Percentiles rank a stretch among this genome's conserved stretches.
Conservation (phyloP, 2,329 filamentous ascomycete genomes). For the Microascus cirrosus region DNA sequence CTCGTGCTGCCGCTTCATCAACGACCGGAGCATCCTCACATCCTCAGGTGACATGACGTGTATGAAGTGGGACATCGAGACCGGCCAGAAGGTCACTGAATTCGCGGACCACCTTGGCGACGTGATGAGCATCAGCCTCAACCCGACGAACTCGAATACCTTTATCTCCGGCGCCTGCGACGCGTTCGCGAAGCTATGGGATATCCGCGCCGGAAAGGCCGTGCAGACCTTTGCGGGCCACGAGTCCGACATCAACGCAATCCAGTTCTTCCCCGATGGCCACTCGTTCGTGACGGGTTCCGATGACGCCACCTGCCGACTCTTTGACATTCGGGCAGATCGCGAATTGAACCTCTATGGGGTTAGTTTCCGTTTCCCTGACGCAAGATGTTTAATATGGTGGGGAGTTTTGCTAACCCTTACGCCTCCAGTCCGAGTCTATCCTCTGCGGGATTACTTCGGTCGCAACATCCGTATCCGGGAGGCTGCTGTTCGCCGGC, state of each 20-base stretch:
- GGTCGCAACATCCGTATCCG: conserved; percentile 94
- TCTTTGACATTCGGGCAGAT: conserved; percentile 96
- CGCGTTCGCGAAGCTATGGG: conserved; percentile 97
- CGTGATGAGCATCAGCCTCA: conserved; percentile 99
- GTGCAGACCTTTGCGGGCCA: conserved; percentile 98
- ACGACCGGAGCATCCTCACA: conserved; percentile 93
- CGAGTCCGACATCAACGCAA: conserved; percentile 98
- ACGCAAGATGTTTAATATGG: background rate
- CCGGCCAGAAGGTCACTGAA: conserved; percentile 91
- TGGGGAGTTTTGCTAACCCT: background rate
- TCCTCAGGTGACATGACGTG: conserved; percentile 99
- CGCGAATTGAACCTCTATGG: conserved; percentile 62
- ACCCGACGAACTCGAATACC: conserved; percentile 97
- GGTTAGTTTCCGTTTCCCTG: conserved; percentile 30
- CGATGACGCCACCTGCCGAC: conserved; percentile 90
- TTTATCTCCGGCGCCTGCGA: conserved; percentile 99
- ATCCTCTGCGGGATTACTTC: conserved; percentile 97
- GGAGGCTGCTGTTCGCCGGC: conserved; percentile 86
- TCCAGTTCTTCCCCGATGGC: conserved; percentile 98
- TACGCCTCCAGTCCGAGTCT: conserved; percentile 65
- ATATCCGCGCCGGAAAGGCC: conserved; percentile 95
- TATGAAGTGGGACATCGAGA: conserved; percentile 99
- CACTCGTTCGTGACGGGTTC: conserved; percentile 98
- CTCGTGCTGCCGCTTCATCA: conserved; percentile 97
- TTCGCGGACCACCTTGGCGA: conserved; percentile 97